A percentile compares a stretch with the other conserved stretches of the same genome.
These are phyloP conservation scores for Aspergillus viridinutans DNA, from an alignment of 2,329 filamentous ascomycete species.

Conservation along the genomic window DNA sequence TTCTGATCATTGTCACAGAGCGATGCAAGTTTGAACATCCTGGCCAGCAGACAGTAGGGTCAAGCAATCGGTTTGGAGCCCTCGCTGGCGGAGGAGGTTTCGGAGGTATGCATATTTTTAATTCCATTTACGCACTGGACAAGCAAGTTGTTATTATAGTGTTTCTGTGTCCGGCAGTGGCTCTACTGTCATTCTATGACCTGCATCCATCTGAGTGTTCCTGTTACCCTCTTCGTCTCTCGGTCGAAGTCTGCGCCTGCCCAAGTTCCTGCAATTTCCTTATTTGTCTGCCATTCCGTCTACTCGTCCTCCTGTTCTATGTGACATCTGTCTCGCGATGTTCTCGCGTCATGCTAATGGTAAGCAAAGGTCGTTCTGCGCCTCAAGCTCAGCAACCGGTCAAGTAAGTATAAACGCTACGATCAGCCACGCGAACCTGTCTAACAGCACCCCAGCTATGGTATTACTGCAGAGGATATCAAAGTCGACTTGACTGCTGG, in stretches of 20 bases:
- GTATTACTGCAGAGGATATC: constrained; percentile 57
- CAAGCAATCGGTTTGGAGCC: constrained; percentile 58
- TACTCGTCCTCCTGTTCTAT: background rate
- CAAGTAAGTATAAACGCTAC: constrained; percentile 19
- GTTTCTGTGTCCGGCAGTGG: background rate
- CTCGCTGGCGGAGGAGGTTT: constrained; percentile 37
- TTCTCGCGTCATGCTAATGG: background rate
- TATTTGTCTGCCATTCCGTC: background rate
- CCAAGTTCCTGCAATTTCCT: background rate
- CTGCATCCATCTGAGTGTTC: background rate
- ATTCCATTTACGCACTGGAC: background rate
- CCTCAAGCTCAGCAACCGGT: constrained; percentile 14
- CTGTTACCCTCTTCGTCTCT: background rate
- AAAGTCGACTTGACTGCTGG: constrained; percentile 58
- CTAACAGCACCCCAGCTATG: constrained; percentile 42
- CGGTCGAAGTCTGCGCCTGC: background rate
- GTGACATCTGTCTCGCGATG: constrained; percentile 1
- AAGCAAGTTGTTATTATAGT: background rate
- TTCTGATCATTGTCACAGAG: constrained; percentile 40
- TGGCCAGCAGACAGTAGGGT: constrained; percentile 30
- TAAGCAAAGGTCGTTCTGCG: constrained; percentile 17
- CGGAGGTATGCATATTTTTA: constrained; percentile 33
- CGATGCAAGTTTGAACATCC: constrained; percentile 60
- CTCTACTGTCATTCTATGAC: background rate
- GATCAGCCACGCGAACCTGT: constrained; percentile 3